Evolutionary conservation across 2,329 filamentous ascomycete genomes (phyloP).

Genomic region (Colletotrichum scovillei): DNA sequence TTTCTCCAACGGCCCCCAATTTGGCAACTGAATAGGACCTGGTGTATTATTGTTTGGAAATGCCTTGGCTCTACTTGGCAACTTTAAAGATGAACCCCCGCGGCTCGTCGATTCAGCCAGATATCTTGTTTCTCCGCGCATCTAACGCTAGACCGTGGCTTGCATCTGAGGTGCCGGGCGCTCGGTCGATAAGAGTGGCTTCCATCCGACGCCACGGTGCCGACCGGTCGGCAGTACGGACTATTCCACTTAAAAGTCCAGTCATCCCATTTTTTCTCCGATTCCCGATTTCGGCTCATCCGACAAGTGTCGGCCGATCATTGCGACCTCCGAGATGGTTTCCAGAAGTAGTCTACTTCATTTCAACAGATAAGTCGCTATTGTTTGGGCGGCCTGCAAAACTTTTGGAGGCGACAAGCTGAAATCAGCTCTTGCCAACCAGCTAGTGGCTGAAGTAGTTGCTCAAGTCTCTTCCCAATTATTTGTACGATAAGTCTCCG

Average conservation of each 20-base stretch:
- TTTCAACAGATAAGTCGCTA: no score
- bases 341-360: not conserved
- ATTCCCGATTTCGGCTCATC: not conserved
- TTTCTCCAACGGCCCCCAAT: not conserved
- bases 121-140: conserved; percentile 21
- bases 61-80: not conserved
- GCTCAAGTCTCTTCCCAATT: no score
- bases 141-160: not conserved
- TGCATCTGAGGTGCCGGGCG: not conserved
- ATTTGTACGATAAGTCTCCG: no score
- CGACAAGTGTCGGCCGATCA: not conserved
- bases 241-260: not conserved
- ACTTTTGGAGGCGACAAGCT: no score
- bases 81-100: conserved; percentile 5
- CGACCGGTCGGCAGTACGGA: not conserved
- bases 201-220: not conserved
- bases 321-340: not conserved
- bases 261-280: not conserved
- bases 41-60: not conserved
- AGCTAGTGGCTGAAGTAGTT: not conserved
- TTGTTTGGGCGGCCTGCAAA: no score
- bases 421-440: not conserved
- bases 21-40: not conserved
- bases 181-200: not conserved
- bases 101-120: not conserved